Conservation (phyloP, 2,329 filamentous ascomycete genomes). For the Lasiodiplodia sp. region DNA sequence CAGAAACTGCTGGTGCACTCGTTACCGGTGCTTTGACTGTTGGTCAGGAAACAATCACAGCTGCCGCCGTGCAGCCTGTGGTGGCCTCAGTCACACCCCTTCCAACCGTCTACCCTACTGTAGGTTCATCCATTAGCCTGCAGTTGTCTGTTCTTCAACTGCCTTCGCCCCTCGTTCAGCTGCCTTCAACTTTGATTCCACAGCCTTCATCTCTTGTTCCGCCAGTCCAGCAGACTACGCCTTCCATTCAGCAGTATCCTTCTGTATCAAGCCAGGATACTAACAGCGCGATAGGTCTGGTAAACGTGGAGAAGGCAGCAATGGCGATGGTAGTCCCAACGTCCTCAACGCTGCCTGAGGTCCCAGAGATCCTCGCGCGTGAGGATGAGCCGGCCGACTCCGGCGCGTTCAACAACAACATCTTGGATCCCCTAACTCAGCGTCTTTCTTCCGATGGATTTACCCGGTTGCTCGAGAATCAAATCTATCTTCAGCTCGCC, state of each 20-base stretch:
- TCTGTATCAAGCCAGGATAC: conserved; percentile 2
- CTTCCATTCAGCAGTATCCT: neutral
- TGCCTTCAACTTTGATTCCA: neutral
- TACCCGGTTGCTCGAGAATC: neutral
- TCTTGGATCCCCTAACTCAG: neutral
- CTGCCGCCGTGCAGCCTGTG: neutral
- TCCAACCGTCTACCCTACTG: neutral
- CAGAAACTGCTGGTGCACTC: neutral
- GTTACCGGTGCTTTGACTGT: neutral
- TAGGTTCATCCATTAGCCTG: conserved; percentile 13
- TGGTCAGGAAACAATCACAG: neutral
- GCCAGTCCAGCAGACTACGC: neutral
- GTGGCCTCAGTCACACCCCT: neutral
- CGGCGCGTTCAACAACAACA: neutral
- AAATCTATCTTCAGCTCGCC: conserved; percentile 7
- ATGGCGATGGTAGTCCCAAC: neutral
- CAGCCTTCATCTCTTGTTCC: neutral
- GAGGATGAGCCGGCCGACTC: neutral
- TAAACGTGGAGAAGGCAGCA: neutral
- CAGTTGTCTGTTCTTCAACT: neutral
- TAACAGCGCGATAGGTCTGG: conserved; percentile 3
- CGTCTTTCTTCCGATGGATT: neutral
- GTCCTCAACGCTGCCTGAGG: neutral
- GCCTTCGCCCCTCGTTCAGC: neutral
- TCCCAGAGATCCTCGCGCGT: neutral